Evolutionary conservation across 139 green algal species (phyloP).

Genomic region (Nannochloris sp.): DNA sequence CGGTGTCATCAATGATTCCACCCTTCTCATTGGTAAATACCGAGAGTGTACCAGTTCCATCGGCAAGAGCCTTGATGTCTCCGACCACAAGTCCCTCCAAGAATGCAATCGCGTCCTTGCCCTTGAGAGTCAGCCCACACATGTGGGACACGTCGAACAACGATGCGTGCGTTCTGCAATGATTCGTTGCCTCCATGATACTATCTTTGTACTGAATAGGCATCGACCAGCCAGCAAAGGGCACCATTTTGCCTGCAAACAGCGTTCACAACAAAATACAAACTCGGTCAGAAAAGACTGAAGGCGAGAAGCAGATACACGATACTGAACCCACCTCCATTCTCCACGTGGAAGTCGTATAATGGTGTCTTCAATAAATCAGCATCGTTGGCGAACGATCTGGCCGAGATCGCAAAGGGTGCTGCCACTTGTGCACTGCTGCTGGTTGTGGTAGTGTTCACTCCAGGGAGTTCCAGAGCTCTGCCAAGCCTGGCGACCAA

Average conservation of each 20-base stretch:
- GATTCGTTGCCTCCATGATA: constrained; percentile 90
- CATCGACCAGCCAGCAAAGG: constrained; percentile 96
- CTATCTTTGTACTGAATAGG: constrained; percentile 97
- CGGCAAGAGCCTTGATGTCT: constrained; percentile 71
- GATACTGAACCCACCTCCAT: constrained; percentile 49
- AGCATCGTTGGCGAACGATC: constrained; percentile 51
- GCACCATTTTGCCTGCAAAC: constrained; percentile 87
- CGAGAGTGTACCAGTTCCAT: constrained; percentile 75
- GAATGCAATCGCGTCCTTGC: constrained; percentile 88
- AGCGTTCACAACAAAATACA: not conserved
- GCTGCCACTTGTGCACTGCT: not conserved
- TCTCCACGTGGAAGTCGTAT: constrained; percentile 82
- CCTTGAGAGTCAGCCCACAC: constrained; percentile 88
- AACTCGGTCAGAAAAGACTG: not conserved
- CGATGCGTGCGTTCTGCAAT: constrained; percentile 74
- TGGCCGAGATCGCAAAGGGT: constrained; percentile 1
- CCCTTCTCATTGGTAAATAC: constrained; percentile 96
- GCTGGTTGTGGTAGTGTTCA: not conserved
- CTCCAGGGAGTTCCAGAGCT: not conserved
- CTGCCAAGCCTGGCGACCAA: too few species aligned
- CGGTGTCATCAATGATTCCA: constrained; percentile 97
- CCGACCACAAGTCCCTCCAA: constrained; percentile 86
- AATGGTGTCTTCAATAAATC: constrained; percentile 75
- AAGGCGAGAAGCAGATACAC: not conserved
- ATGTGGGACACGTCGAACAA: constrained; percentile 99